Conservation (phyloP, 2,329 filamentous ascomycete genomes). For the Aspergillus bombycis region DNA sequence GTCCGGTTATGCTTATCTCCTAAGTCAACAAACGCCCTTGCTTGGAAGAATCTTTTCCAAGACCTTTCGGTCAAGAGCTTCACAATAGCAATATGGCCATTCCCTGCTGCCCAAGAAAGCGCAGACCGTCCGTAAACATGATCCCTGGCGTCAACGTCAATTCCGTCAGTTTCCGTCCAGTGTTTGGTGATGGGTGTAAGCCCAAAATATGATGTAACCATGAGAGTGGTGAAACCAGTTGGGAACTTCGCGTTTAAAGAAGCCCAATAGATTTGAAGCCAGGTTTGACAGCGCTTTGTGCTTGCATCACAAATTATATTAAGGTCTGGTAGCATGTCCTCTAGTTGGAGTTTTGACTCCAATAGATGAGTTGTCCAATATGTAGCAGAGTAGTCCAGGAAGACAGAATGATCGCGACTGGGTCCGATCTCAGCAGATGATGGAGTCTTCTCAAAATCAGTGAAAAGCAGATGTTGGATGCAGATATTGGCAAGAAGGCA, state of each 20-base stretch:
- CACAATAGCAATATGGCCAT: constrained; percentile 4
- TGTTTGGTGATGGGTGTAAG: background rate
- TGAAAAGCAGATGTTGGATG: background rate
- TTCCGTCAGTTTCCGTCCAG: background rate
- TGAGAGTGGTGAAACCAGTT: background rate
- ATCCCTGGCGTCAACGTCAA: background rate
- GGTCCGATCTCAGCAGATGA: background rate
- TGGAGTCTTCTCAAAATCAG: background rate
- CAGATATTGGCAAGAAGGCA: constrained; percentile 4
- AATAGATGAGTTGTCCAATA: background rate
- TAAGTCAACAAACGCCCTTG: background rate
- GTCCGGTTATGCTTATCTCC: background rate
- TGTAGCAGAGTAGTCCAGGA: constrained; percentile 6
- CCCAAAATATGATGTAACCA: constrained; percentile 9
- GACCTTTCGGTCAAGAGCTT: background rate
- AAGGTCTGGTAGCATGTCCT: background rate
- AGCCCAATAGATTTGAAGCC: background rate
- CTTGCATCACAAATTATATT: background rate
- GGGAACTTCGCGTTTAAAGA: background rate
- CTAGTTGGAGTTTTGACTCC: background rate
- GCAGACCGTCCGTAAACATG: background rate
- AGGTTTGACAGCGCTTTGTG: background rate
- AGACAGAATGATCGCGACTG: background rate
- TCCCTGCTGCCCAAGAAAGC: constrained; percentile 7
- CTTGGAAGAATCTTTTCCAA: background rate